Base-by-base conservation (phyloP, 2,329 filamentous ascomycete genomes). In the Nemania bipapillata region DNA sequence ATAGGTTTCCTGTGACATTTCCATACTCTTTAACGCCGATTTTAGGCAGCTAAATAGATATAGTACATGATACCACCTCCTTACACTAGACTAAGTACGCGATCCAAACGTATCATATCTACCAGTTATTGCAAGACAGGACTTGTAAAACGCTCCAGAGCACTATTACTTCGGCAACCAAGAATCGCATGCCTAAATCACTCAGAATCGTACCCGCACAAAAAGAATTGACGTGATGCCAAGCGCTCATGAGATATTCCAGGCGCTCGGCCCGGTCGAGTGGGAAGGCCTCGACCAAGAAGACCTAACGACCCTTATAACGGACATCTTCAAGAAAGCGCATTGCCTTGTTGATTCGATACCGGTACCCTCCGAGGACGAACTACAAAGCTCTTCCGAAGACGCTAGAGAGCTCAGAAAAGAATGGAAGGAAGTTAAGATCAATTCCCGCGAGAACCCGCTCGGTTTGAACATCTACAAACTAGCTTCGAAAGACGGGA, bases 401-500 rank as follows among this genome's bases (percentile, higher is more conserved):
- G 88, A 2, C 76, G 81, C 86, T 2, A 81, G 82, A 30, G 81
- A 86, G 22, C 81, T 97, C n/a, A 89, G 90, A 66, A 92, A 92
- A 76, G 88, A 93, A 80, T 97, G 95, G 94, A 97, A 96, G 79
- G 91, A 93, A 49, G 82, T 94, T 76, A 95, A 93, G 80, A 81
- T 93, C 63, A 88, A 86, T 49, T 80, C 87, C 2, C 89, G 86
- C 73, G 90, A 94, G 22, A 96, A 96, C 75, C 92, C 93, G 0
- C 83, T 93, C 8, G 89, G 86, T 0, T 90, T 97, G 70, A 86
- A 85, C 63, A 89, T 97, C 26, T 97, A 92, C 82, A 97, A 96
- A 79, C 85, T 96, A 68, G 82, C 86, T 0, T 88, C 91, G 2
- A 91, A 92, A 74, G 95, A 98, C 79, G 90, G 93, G 42, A 90